Evolutionary conservation across 192 early-diverging fungal species (phyloP).

Genomic region (Nowakowskiella sp.): DNA sequence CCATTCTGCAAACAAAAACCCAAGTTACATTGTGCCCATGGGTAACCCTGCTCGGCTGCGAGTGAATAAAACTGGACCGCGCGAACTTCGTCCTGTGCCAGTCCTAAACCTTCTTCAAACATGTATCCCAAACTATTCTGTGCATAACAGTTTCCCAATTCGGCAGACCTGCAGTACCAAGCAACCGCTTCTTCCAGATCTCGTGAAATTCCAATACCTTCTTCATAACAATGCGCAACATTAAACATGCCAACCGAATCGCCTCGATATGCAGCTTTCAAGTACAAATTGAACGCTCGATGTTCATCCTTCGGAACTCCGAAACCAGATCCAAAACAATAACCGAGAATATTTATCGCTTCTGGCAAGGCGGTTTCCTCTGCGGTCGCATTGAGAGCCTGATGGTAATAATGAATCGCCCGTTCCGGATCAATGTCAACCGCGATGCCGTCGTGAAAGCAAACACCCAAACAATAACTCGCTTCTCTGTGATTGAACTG

Average conservation of each 20-base stretch:
- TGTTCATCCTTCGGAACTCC: constrained; percentile 60
- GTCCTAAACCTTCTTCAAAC: constrained; percentile 73
- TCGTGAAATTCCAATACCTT: constrained; percentile 36
- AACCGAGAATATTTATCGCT: constrained; percentile 62
- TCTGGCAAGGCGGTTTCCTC: constrained; percentile 15
- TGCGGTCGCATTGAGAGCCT: constrained; percentile 33
- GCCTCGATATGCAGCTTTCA: constrained; percentile 36
- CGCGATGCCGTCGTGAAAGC: constrained; percentile 76
- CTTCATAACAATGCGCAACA: constrained; percentile 51
- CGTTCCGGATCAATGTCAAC: constrained; percentile 48
- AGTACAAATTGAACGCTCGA: constrained; percentile 51
- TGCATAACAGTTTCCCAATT: constrained; percentile 60
- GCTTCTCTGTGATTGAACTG: constrained; percentile 41
- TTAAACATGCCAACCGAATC: constrained; percentile 52
- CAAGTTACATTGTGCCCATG: constrained; percentile 78
- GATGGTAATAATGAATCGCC: constrained; percentile 65
- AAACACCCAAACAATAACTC: constrained; percentile 69
- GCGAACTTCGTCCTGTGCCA: constrained; percentile 44
- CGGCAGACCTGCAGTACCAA: constrained; percentile 59
- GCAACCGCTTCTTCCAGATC: constrained; percentile 29
- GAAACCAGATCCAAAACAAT: constrained; percentile 81
- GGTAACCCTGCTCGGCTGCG: constrained; percentile 63
- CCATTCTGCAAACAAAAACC: constrained; percentile 73
- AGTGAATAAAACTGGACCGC: constrained; percentile 71
- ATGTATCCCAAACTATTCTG: constrained; percentile 77